Base-by-base conservation (phyloP, 805 yeast species). In the Candida quercuum region DNA sequence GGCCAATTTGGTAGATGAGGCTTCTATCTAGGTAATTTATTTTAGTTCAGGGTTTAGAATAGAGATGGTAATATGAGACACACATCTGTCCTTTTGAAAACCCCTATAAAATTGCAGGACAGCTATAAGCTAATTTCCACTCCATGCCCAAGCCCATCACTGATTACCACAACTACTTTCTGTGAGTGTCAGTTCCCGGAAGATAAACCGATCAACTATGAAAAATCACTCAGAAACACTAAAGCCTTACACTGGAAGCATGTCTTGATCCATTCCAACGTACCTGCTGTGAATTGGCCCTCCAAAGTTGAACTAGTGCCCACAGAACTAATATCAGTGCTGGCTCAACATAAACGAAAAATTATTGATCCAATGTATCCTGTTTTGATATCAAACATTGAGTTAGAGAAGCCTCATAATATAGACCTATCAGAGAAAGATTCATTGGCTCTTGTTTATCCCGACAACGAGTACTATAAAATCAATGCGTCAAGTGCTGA, bases 171-270 rank as follows among this genome's bases (percentile, higher is more conserved):
- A 6, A 34, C 35, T 3, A 79, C 86, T 0, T 61, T 54, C 42
- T 82, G 88, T 47, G 49, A 56, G 29, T 68, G 73, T 6, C 47
- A 49, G 22, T 64, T 70, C 39, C 82, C 78, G 3, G 45, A 43
- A 7, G 63, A 54, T 32, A 64, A 67, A 40, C 74, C 56, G 27
- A 67, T 72, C 28, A 69, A 72, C 44, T 52, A 43, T 34, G 47
- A 47, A 5, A 61, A 54, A 34, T 66, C 66, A 26, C 51, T 80
- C 14, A 56, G 63, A 20, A 67, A 68, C 12, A 74, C 87, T 0
- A 67, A 68, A 22, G 72, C 75, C 0, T 46, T 57, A 4, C 70
- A 73, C 6, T 71, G 75, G 71, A 77, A 76, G 41, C 85, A 81
- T 48, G 61, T 75, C 8, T 50, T 82, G 14, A 64, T 78, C 12